phyloP scores from a whole-genome alignment of 2,329 filamentous ascomycete species.

The Fusarium sterilihyphosum region DNA sequence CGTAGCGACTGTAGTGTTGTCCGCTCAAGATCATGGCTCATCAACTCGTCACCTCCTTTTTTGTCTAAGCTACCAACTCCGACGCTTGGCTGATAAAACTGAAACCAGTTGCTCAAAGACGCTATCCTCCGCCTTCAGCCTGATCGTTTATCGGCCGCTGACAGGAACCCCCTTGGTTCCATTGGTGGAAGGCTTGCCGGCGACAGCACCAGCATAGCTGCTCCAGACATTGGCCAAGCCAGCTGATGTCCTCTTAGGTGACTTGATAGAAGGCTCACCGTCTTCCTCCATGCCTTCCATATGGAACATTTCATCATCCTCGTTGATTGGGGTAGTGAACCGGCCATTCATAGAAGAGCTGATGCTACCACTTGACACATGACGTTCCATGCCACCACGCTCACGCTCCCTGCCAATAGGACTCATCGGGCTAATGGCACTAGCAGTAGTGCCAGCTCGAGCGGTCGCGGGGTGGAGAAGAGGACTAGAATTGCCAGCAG shows the following conservation, averaged over 20 bases:
- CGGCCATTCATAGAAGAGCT: conserved; percentile 64
- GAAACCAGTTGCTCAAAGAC: conserved; percentile 23
- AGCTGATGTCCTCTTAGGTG: conserved; percentile 61
- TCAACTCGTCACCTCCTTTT: conserved; percentile 32
- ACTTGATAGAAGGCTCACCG: conserved; percentile 60
- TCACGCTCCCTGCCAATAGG: conserved; percentile 54
- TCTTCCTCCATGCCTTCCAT: conserved; percentile 72
- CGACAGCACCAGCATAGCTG: conserved; percentile 54
- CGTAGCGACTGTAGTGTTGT: conserved; percentile 25
- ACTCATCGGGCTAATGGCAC: conserved; percentile 51
- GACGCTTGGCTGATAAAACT: conserved; percentile 17
- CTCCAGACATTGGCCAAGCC: conserved; percentile 52
- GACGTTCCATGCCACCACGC: conserved; percentile 58
- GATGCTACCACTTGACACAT: conserved; percentile 68
- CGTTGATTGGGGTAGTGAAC: conserved; percentile 72
- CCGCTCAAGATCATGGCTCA: conserved; percentile 33
- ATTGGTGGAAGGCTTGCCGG: conserved; percentile 43
- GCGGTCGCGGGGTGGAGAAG: conserved; percentile 62
- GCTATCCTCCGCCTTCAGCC: conserved; percentile 7
- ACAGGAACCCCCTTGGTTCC: conserved; percentile 46
- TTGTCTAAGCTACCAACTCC: conserved; percentile 33
- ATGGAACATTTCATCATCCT: conserved; percentile 71
- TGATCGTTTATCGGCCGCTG: conserved; percentile 45
- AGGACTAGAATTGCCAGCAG: conserved; percentile 56
- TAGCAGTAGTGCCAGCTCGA: conserved; percentile 49